Percentiles rank a stretch among this genome's conserved stretches.
Evolutionary conservation across 148 eudicot species (phyloP).

Genomic region (Suaeda aralocaspica): DNA sequence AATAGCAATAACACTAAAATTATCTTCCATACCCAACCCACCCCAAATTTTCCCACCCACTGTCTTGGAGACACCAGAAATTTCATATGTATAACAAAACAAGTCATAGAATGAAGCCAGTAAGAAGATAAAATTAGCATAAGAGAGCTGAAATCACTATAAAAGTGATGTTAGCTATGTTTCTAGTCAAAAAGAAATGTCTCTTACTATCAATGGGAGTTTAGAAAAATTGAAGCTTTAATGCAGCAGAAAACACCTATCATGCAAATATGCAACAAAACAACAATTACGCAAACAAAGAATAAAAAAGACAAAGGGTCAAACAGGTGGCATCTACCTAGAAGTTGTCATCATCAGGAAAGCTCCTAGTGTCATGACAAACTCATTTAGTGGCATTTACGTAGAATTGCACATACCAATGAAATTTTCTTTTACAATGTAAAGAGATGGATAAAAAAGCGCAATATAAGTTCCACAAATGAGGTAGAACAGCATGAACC

Average conservation of each 20-base stretch:
- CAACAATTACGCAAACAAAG: neutral
- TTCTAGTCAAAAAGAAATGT: neutral
- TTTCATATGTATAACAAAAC: neutral
- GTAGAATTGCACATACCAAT: neutral
- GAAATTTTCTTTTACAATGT: neutral
- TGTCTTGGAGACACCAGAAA: neutral
- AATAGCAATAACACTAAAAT: neutral
- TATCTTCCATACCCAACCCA: neutral
- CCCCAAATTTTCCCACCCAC: neutral
- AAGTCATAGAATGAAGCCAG: too few relatives aligned
- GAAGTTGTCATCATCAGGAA: neutral
- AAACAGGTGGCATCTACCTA: neutral
- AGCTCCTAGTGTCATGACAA: conserved; percentile 6
- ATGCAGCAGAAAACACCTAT: too few relatives aligned
- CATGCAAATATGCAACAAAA: neutral
- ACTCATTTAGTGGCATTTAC: neutral
- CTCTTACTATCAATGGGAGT: neutral
- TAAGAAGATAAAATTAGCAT: too few relatives aligned
- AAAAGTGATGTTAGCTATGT: neutral
- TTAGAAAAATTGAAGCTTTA: too few relatives aligned
- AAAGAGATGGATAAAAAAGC: neutral
- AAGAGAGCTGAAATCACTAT: neutral
- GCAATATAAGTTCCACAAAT: neutral
- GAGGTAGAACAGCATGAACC: conserved; percentile 38
- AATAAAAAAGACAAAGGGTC: neutral